Evolutionary conservation across 176 grass and related monocot genomes (phyloP), one percentile per base, ranked within the genome.

Genomic region (Rhipidocladum racemiflorum): DNA sequence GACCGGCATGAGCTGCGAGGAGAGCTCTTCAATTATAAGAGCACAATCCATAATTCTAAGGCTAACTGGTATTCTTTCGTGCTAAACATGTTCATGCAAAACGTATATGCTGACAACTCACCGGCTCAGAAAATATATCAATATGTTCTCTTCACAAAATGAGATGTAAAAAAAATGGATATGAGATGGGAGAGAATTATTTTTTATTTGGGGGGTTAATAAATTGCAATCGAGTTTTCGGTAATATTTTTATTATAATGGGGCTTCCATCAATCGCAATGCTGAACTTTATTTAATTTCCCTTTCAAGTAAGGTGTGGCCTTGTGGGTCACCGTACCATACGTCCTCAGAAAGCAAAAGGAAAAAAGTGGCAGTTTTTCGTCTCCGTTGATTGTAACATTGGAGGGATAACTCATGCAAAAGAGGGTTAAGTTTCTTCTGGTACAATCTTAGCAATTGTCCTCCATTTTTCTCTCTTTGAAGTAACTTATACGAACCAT

Each of bases 21-120:
- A 65, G 9, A 18, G 3, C 5, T 49, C 43, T 14, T 40, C 36
- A 27, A 6, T 62, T 59, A 54, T 71, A 24, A 27, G 9, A 50
- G 16, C 46, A 67, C 34, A 36, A 5, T 21, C 50, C 7, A 74
- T 57, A 21, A 74, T 76, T 55, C 15, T 15, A 45, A 18, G 12
- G 28, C n/a, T 18, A 68, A 38, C 18, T 79, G 16, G 44, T 69
- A 68, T 61, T 48, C 5, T 66, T 51, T 53, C 73, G 3, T 51
- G 39, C 48, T 70, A 45, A 65, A 29, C 42, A 0, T 42, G 30
- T 70, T 59, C n/a, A 54, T 43, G 57, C 56, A 59, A 45, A 29
- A 72, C 0, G 65, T 67, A 17, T 60, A 18, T 73, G 74, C 65
- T 83, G 67, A 77, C 48, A 82, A 71, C 83, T 72, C 56, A 78